phyloP scores from a whole-genome alignment of 768 basidiomycete genomes.

The Amyloporia xantha region DNA sequence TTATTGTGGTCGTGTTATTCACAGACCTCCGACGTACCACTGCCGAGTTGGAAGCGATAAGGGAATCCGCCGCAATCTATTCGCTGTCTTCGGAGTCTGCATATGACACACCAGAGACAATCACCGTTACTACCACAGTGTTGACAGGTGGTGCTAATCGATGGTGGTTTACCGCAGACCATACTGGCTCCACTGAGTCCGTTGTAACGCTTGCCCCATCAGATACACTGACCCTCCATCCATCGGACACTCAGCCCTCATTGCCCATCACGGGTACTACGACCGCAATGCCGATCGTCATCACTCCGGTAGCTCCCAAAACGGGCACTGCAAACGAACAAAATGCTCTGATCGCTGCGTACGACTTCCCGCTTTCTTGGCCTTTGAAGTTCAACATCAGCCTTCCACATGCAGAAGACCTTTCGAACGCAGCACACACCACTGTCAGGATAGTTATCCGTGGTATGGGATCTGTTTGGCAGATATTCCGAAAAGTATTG shows the following conservation, averaged over 20 bases:
- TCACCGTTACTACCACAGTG: constrained; percentile 32
- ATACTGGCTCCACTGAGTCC: neutral
- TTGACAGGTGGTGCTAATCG: constrained; percentile 1
- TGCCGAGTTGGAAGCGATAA: constrained; percentile 13
- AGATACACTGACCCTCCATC: neutral
- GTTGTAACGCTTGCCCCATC: neutral
- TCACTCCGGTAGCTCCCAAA: too few species aligned
- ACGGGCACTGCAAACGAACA: too few species aligned
- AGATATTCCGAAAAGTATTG: constrained; percentile 41
- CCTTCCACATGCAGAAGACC: neutral
- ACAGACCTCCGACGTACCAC: constrained; percentile 6
- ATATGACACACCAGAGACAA: constrained; percentile 15
- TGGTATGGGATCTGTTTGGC: constrained; percentile 38
- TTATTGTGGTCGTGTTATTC: constrained; percentile 2
- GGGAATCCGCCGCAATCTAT: neutral
- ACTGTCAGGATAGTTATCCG: constrained; percentile 29
- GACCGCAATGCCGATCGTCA: too few species aligned
- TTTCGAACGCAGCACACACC: constrained; percentile 26
- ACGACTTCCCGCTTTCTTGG: neutral
- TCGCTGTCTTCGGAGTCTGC: neutral
- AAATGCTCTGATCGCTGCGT: constrained; percentile 3
- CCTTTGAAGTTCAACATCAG: neutral
- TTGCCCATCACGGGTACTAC: neutral
- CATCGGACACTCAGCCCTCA: neutral
- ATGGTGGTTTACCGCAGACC: constrained; percentile 10